Conservation (phyloP, 768 basidiomycete genomes). For the Nidularia sp. region DNA sequence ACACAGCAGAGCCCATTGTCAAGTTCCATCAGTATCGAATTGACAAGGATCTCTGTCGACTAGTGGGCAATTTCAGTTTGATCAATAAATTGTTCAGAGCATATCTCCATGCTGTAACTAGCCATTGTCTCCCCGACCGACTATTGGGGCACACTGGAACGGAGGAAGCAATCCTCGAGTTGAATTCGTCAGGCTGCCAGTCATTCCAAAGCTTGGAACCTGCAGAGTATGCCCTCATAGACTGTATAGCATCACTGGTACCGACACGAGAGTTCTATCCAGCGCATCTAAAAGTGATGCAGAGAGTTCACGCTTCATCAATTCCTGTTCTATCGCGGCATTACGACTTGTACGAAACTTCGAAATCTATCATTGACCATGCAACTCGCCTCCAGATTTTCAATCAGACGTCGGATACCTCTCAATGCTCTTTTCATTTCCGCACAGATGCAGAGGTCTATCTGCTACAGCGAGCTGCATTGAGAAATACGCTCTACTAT, state of each 20-base stretch:
- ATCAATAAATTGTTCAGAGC: slow-evolving; percentile 27
- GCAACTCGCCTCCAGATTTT: background rate
- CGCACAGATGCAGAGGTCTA: background rate
- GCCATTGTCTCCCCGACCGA: slow-evolving; percentile 36
- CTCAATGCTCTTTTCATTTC: background rate
- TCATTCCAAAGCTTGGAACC: slow-evolving; percentile 33
- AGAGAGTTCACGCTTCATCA: slow-evolving; percentile 29
- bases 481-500: background rate
- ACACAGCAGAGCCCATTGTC: background rate
- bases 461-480: background rate
- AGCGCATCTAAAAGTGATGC: slow-evolving; percentile 28
- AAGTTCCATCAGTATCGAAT: slow-evolving; percentile 21
- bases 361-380: background rate
- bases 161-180: slow-evolving; percentile 34
- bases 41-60: slow-evolving; percentile 24
- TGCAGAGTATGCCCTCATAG: slow-evolving; percentile 25
- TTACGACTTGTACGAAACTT: background rate
- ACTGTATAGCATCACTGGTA: slow-evolving; percentile 25
- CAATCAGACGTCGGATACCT: background rate
- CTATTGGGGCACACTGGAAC: slow-evolving; percentile 38
- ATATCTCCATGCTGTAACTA: slow-evolving; percentile 42
- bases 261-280: slow-evolving; percentile 35
- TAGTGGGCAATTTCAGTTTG: slow-evolving; percentile 22
- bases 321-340: slow-evolving; percentile 19
- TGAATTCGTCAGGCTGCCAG: slow-evolving; percentile 28